Percentiles rank a stretch among this genome's conserved stretches.
These are phyloP conservation scores for Beauveria sp. DNA, from an alignment of 2,329 filamentous ascomycete species.

Conservation along the genomic window DNA sequence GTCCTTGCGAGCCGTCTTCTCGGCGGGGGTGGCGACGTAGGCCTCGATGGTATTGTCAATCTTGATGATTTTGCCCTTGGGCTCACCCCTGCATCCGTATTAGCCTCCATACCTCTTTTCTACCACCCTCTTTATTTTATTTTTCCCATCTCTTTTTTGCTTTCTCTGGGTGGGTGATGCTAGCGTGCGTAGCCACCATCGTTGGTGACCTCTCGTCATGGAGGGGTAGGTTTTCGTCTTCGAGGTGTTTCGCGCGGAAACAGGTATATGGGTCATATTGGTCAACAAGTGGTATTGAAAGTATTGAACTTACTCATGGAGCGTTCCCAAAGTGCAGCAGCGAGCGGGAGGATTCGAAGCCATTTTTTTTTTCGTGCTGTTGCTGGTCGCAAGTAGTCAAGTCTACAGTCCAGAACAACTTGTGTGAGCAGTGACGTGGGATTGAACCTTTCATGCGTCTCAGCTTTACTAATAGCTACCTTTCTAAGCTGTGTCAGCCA, in stretches of 20 bases:
- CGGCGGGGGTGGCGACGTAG: slow-evolving; percentile 16
- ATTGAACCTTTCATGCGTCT: not conserved
- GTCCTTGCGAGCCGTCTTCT: slow-evolving; percentile 19
- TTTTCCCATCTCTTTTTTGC: not conserved
- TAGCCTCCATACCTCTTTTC: not conserved
- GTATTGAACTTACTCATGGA: slow-evolving; percentile 40
- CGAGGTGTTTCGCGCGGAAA: not conserved
- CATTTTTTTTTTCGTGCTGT: slow-evolving; percentile 28
- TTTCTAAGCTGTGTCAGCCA: not conserved
- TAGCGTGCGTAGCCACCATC: not conserved
- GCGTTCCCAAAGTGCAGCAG: slow-evolving; percentile 46
- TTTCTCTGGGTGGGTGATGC: not conserved
- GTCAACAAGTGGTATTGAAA: slow-evolving; percentile 10
- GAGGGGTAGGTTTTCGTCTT: not conserved
- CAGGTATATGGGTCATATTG: not conserved
- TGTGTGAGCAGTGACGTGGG: not conserved
- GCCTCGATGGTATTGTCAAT: slow-evolving; percentile 25
- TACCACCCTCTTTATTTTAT: not conserved
- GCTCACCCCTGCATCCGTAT: slow-evolving; percentile 33
- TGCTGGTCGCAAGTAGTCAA: not conserved
- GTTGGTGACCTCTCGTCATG: not conserved
- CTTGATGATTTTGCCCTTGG: slow-evolving; percentile 39
- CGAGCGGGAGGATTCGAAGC: slow-evolving; percentile 43
- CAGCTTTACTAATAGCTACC: not conserved
- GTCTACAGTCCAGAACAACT: not conserved